Percentiles rank a stretch among this genome's conserved stretches.
These are phyloP conservation scores for Chenopodium suecicum DNA, from an alignment of 148 eudicot genomes.

Conservation along the genomic window DNA sequence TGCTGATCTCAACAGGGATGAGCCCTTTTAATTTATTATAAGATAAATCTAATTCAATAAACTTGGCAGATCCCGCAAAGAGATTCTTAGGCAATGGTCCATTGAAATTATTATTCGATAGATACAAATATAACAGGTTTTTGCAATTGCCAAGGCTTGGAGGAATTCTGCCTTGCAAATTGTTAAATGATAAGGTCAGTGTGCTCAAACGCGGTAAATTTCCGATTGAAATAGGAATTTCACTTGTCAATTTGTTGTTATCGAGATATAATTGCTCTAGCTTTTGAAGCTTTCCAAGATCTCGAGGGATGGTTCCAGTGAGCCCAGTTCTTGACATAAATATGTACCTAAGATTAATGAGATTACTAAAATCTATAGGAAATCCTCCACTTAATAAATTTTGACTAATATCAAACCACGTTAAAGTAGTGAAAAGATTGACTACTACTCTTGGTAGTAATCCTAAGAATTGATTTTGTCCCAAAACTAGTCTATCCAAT, in stretches of 20 bases:
- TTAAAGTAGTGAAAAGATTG: neutral
- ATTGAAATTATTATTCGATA: conserved; percentile 29
- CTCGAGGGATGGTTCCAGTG: neutral
- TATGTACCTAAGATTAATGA: neutral
- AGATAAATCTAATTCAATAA: conserved; percentile 14
- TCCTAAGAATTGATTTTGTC: neutral
- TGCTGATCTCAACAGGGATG: conserved; percentile 31
- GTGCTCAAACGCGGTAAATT: conserved; percentile 19
- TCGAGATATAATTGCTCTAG: neutral
- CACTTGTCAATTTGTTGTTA: conserved; percentile 6
- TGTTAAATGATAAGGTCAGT: conserved; percentile 10
- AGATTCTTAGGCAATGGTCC: conserved; percentile 32
- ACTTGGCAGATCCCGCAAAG: conserved; percentile 16
- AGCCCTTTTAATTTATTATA: conserved; percentile 32
- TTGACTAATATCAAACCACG: neutral
- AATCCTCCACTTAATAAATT: neutral
- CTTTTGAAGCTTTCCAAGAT: neutral
- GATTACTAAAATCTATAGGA: neutral
- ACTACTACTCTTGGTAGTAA: neutral
- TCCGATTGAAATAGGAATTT: conserved; percentile 28
- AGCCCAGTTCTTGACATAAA: neutral
- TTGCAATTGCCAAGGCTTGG: conserved; percentile 32
- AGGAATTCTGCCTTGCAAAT: conserved; percentile 30
- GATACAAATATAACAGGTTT: conserved; percentile 22
- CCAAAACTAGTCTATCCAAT: neutral